phyloP scores from a whole-genome alignment of 2,329 filamentous ascomycete species.

The Thielaviopsis musarum region DNA sequence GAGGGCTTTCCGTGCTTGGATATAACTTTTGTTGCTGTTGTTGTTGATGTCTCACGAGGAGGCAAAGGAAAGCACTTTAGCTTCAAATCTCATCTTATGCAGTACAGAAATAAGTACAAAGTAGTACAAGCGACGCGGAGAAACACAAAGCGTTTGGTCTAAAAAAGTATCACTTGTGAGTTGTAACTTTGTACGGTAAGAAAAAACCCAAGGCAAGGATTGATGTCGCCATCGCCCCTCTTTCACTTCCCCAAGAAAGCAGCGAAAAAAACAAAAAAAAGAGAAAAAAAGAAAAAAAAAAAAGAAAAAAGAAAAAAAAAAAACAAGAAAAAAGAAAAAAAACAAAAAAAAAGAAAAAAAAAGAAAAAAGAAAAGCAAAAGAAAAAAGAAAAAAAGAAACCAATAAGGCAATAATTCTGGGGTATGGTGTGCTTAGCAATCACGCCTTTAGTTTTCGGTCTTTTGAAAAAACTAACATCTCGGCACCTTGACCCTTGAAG shows the following conservation, averaged over 20 bases:
- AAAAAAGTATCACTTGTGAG: neutral
- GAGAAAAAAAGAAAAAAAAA: neutral
- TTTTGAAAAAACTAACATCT: neutral
- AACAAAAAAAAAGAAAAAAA: neutral
- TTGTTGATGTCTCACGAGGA: too few relatives aligned
- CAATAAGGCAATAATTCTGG: neutral
- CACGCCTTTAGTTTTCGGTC: neutral
- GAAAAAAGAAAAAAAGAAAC: neutral
- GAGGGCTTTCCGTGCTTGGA: too few relatives aligned
- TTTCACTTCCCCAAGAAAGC: constrained; percentile 6
- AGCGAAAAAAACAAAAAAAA: neutral
- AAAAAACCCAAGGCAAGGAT: constrained; percentile 10
- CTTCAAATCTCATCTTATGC: too few relatives aligned
- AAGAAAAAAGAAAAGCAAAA: neutral
- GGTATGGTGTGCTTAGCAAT: neutral
- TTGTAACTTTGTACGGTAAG: neutral
- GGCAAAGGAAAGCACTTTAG: too few relatives aligned
- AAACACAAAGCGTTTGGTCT: too few relatives aligned
- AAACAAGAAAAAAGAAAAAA: neutral
- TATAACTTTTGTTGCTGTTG: too few relatives aligned
- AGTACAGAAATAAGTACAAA: too few relatives aligned
- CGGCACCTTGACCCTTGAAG: too few relatives aligned
- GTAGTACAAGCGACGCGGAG: too few relatives aligned
- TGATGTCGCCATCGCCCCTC: constrained; percentile 17
- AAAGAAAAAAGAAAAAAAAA: neutral